These are phyloP conservation scores for Ganoderma multipileum DNA, from an alignment of 1,284 basidiomycete species.

Conservation along the genomic window DNA sequence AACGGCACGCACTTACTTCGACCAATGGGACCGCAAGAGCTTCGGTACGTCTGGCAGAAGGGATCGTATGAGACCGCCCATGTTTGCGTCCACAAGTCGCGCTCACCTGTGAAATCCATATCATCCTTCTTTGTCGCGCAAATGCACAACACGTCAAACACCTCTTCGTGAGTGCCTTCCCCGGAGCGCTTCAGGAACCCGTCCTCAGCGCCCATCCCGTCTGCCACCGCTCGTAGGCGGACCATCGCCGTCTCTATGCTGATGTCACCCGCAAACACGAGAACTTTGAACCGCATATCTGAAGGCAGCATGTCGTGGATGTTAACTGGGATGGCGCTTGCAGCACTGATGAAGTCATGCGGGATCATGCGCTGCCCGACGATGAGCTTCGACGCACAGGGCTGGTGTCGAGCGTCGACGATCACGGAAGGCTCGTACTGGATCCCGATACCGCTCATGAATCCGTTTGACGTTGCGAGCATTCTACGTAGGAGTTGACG, in stretches of 20 bases:
- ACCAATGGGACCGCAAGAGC: conserved; percentile 67
- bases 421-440: conserved; percentile 64
- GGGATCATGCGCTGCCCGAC: conserved; percentile 70
- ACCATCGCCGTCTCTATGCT: conserved; percentile 45
- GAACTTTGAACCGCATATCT: conserved; percentile 74
- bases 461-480: conserved; percentile 61
- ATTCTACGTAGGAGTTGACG: conserved; percentile 43
- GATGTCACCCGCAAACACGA: conserved; percentile 72
- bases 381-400: conserved; percentile 53
- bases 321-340: conserved; percentile 67
- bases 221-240: conserved; percentile 51
- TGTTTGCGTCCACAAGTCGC: too few species aligned
- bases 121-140: conserved; percentile 51
- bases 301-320: conserved; percentile 75
- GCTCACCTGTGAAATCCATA: conserved; percentile 49
- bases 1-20: conserved; percentile 52
- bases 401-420: conserved; percentile 52
- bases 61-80: background rate
- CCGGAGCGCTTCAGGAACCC: conserved; percentile 47
- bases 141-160: conserved; percentile 65
- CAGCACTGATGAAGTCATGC: conserved; percentile 65
- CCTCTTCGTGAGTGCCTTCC: conserved; percentile 26
- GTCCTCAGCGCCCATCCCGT: conserved; percentile 46
- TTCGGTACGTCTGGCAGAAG: conserved; percentile 48
- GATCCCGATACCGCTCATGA: conserved; percentile 71